Evolutionary conservation across 83 land plant genomes (phyloP).

Genomic region (Picea engelmannii): DNA sequence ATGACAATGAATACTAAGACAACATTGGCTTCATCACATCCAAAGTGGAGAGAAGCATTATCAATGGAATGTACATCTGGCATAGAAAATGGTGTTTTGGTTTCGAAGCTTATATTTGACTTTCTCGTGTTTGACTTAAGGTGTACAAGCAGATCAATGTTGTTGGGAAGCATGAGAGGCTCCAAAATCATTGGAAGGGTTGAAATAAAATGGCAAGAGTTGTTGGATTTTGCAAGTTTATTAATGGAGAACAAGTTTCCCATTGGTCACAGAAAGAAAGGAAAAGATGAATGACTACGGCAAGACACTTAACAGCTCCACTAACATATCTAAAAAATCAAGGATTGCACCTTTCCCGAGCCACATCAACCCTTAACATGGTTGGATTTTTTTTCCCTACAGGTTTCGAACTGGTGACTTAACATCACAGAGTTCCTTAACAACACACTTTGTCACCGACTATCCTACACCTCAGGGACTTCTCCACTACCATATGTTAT

Average conservation of each 20-base stretch:
- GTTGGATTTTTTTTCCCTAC: no score
- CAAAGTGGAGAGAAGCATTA: conserved; percentile 36
- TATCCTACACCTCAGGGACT: no score
- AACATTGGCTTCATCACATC: conserved; percentile 32
- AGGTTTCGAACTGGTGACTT: no score
- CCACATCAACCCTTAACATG: no score
- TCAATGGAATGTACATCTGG: conserved; percentile 31
- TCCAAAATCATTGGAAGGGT: conserved; percentile 31
- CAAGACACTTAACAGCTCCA: no score
- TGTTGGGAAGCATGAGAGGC: conserved; percentile 17
- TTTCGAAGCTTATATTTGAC: conserved; percentile 26
- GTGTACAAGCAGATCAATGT: conserved; percentile 11
- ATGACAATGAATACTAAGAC: conserved; percentile 23
- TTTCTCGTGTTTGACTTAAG: conserved; percentile 7
- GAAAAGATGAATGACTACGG: no score
- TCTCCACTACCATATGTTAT: no score
- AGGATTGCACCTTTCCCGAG: no score
- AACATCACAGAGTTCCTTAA: no score
- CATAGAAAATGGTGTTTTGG: conserved; percentile 43
- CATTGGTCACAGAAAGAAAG: background rate
- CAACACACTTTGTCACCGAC: no score
- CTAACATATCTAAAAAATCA: no score
- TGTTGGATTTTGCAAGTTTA: conserved; percentile 30
- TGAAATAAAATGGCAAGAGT: conserved; percentile 33
- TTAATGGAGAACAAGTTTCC: conserved; percentile 55